Evolutionary conservation across 2,329 filamentous ascomycete species (phyloP), one percentile per base, ranked within the genome.

Genomic region (Fusarium equiseti): DNA sequence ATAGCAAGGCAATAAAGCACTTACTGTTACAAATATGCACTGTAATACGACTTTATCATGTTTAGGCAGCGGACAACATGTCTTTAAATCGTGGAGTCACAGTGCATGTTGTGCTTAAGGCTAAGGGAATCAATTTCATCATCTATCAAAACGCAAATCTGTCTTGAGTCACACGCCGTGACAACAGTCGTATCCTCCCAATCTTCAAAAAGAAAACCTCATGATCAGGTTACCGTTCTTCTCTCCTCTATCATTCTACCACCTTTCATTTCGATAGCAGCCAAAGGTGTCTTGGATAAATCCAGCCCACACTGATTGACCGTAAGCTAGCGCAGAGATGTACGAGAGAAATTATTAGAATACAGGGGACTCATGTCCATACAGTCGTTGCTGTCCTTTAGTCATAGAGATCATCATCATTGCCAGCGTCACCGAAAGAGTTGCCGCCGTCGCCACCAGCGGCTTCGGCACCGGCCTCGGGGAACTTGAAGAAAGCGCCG

Each of bases 401-500:
- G 84, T 97, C 93, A 83, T 98, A 98, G 81, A 98, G 92, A 84
- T 95, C 95, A 83, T 98, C 95, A 79, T 98, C 95, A 81, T 97
- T 95, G 77, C 94, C 95, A 74, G 90, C 93, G 77, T 95, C 92
- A 72, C 94, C 95, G 76, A 96, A 95, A 52, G 89, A 81, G 84
- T 87, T 86, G 73, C 87, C 83, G 68, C 86, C 82, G 84, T 88
- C 80, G 83, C 88, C 75, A 82, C 85, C 80, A 76, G 83, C 77
- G 84, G 92, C 87, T 87, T 93, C 85, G 22, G 77, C 81, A 22
- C 89, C 92, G 75, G 88, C 92, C 66, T 87, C 86, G 32, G 92
- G 95, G 90, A 99, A 99, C 83, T 97, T 95, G 92, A 99, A 99
- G 89, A 96, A 98, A 76, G 93, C 94, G 78, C 95, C 95, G 42